These are phyloP conservation scores for Cryptosporidium ubiquitum DNA, from an alignment of 169 alveolate genomes.

Conservation along the genomic window DNA sequence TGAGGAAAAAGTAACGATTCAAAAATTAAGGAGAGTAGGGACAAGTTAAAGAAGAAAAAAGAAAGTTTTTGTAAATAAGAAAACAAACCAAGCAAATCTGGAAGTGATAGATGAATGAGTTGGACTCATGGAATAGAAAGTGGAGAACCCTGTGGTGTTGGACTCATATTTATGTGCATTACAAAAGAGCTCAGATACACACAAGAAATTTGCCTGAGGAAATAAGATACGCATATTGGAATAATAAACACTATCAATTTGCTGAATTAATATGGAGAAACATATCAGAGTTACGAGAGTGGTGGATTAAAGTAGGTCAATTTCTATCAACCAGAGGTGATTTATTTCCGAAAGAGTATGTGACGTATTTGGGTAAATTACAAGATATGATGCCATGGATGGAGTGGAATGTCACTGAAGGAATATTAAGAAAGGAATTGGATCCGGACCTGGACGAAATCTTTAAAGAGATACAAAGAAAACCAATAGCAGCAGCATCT, in stretches of 20 bases:
- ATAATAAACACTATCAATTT: slow-evolving; percentile 86
- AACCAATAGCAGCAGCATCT: slow-evolving; percentile 86
- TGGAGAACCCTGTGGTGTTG: slow-evolving; percentile 85
- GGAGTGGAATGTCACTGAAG: slow-evolving; percentile 77
- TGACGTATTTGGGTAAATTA: slow-evolving; percentile 85
- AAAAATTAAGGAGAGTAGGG: background rate
- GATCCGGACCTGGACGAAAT: slow-evolving; percentile 76
- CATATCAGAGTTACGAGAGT: slow-evolving; percentile 87
- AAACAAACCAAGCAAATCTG: background rate
- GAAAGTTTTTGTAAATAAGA: background rate
- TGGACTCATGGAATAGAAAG: slow-evolving; percentile 45
- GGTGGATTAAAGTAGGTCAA: slow-evolving; percentile 95
- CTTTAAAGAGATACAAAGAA: slow-evolving; percentile 80
- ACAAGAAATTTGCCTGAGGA: slow-evolving; percentile 83
- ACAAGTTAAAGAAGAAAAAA: background rate
- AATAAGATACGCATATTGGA: slow-evolving; percentile 87
- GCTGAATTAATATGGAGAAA: slow-evolving; percentile 87
- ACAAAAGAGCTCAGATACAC: slow-evolving; percentile 84
- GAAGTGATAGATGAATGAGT: slow-evolving; percentile 47
- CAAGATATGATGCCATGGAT: slow-evolving; percentile 91
- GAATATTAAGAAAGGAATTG: slow-evolving; percentile 83
- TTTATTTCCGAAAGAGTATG: slow-evolving; percentile 87
- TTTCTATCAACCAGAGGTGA: slow-evolving; percentile 90
- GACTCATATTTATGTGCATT: slow-evolving; percentile 84
- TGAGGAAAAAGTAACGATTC: background rate